Conservation (phyloP, 495 filamentous ascomycete species). For the Penicillium silybi region DNA sequence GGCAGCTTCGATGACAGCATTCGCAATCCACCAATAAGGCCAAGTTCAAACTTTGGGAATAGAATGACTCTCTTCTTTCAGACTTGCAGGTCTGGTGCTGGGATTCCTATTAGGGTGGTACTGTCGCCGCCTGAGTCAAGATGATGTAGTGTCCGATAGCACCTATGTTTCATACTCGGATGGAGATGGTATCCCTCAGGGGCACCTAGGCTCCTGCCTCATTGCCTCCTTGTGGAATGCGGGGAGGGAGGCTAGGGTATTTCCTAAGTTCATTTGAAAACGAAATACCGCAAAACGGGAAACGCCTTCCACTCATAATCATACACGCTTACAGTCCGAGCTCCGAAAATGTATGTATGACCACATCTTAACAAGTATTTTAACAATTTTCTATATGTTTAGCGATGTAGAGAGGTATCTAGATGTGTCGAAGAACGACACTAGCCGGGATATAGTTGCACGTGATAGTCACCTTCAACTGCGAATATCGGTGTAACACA, state of each 20-base stretch:
- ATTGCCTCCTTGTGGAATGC: constrained; percentile 3
- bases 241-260: neutral
- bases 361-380: neutral
- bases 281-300: too few species aligned
- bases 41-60: neutral
- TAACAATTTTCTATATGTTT: neutral
- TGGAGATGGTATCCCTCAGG: neutral
- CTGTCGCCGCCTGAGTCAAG: too few species aligned
- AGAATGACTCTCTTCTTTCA: neutral
- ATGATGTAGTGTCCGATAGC: neutral
- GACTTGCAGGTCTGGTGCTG: too few species aligned
- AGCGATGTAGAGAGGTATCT: too few species aligned
- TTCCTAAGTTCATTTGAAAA: neutral
- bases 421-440: too few species aligned
- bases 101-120: too few species aligned
- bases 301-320: too few species aligned
- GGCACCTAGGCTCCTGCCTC: neutral
- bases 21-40: neutral
- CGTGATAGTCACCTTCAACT: neutral
- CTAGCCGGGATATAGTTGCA: neutral
- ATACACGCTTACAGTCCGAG: too few species aligned
- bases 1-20: neutral
- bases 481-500: neutral
- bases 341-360: too few species aligned
- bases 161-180: neutral